These are phyloP conservation scores for Paecilomyces dactylethromorphus DNA, from an alignment of 2,329 filamentous ascomycete species.

Conservation along the genomic window DNA sequence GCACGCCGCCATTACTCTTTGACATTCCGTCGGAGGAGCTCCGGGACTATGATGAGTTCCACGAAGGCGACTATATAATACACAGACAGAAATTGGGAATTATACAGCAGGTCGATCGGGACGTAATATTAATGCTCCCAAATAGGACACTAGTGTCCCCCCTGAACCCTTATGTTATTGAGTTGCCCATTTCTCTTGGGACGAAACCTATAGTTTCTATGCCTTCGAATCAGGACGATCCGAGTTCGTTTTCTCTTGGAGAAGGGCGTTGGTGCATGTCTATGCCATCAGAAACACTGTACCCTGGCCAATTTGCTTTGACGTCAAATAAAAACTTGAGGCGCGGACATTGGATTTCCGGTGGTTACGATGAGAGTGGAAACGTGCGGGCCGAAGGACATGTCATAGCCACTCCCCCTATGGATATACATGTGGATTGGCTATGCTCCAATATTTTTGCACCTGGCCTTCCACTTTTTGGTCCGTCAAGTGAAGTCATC, in stretches of 20 bases:
- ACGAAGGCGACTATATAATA: slow-evolving; percentile 47
- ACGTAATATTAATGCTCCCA: slow-evolving; percentile 44
- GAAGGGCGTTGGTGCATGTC: slow-evolving; percentile 6
- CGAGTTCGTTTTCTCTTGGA: slow-evolving; percentile 7
- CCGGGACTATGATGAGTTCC: slow-evolving; percentile 37
- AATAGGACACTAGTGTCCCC: slow-evolving; percentile 51
- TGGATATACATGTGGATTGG: slow-evolving; percentile 47
- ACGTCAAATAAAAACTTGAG: slow-evolving; percentile 48
- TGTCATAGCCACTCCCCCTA: slow-evolving; percentile 45
- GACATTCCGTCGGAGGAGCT: slow-evolving; percentile 42
- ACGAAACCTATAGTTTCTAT: slow-evolving; percentile 14
- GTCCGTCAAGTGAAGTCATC: slow-evolving; percentile 7
- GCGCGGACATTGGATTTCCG: slow-evolving; percentile 47
- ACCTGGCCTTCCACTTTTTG: slow-evolving; percentile 12
- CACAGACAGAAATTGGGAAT: slow-evolving; percentile 52
- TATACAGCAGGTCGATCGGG: slow-evolving; percentile 44
- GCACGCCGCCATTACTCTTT: slow-evolving; percentile 21
- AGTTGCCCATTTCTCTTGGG: slow-evolving; percentile 25
- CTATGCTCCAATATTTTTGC: slow-evolving; percentile 36
- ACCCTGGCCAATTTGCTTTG: slow-evolving; percentile 39
- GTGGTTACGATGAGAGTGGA: slow-evolving; percentile 44
- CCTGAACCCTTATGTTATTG: slow-evolving; percentile 38
- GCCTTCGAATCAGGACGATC: slow-evolving; percentile 5
- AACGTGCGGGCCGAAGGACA: slow-evolving; percentile 41
- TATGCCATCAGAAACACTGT: slow-evolving; percentile 9